Base-by-base conservation (phyloP, 1,284 basidiomycete genomes). In the Ganoderma sp. region DNA sequence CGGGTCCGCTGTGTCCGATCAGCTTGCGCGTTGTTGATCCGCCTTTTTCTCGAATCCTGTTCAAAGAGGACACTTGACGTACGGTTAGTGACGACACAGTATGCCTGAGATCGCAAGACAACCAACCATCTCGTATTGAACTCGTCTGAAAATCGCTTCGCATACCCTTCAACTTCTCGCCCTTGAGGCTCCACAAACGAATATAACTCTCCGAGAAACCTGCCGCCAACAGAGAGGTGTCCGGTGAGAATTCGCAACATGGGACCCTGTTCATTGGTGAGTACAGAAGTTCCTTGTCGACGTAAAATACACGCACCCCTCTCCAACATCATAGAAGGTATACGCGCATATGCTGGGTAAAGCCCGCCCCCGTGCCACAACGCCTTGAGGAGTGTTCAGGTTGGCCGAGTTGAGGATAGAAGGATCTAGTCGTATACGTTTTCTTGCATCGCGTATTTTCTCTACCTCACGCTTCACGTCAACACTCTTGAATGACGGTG, bases 171-270 rank as follows among this genome's bases (percentile, higher is more conserved):
- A 99, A 81, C 75, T 92, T 94, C 78, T 99, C 95, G 25, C 95
- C 95, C 76, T 97, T 98, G 66, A 99, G 81, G 77, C 90, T 98
- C 97, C 98, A 99, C 67, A 99, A 74, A 66, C 97, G 88, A 69
- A 99, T 92, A 75, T 96, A 97, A 75, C 97, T 98, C 80, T 99
- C 97, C 45, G 95, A 88, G 76, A 98, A 99, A 0, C 98, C 98
- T 37, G 94, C 95, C 1, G 97, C 98, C 88, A 99, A 90, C n/a
- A 99, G 80, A 7, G 96, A 93, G 0, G 92, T 92, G 79, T 99
- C 98, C 61, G 88, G 87, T 19, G 97, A 99, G 76, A 99, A 98
- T 17, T 91, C 89, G 66, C 90, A 91, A 73, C 94, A 96, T 2
- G 96, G 94, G 17, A 93, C 86, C 32, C 96, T 97, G 43, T 19